phyloP scores from a whole-genome alignment of 208 protist species.

The Tritrichomonas musculus region DNA sequence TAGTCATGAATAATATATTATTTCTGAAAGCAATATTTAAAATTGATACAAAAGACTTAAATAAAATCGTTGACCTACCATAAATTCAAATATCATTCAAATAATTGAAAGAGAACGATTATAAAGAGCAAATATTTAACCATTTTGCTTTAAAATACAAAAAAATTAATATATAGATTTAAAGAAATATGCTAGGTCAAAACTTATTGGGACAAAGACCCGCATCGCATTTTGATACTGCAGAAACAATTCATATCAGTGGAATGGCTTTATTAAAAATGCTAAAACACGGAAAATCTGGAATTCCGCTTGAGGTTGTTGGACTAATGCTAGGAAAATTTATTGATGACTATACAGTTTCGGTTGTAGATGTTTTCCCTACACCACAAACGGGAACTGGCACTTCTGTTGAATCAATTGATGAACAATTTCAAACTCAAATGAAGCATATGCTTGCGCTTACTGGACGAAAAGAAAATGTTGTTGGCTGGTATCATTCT shows the following conservation, averaged over 20 bases:
- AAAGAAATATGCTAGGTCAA: too few relatives aligned
- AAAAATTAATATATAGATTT: too few relatives aligned
- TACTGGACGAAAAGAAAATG: conserved; percentile 89
- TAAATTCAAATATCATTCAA: too few relatives aligned
- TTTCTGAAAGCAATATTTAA: too few relatives aligned
- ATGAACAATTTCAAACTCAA: conserved; percentile 98
- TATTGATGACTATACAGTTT: conserved; percentile 99
- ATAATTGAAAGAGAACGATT: too few relatives aligned
- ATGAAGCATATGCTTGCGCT: conserved; percentile 99
- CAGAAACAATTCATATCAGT: conserved; percentile 97
- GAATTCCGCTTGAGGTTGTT: conserved; percentile 99
- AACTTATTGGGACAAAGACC: too few relatives aligned
- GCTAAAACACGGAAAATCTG: conserved; percentile 95
- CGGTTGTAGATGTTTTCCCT: conserved; percentile 93
- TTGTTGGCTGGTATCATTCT: conserved; percentile 99
- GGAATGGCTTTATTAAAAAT: conserved; percentile 98
- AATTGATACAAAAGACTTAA: too few relatives aligned
- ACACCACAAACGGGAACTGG: conserved; percentile 85
- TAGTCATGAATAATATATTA: too few relatives aligned
- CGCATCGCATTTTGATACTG: conserved; percentile 71
- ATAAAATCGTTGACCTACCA: too few relatives aligned
- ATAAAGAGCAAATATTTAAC: too few relatives aligned
- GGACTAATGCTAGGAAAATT: conserved; percentile 99
- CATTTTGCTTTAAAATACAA: too few relatives aligned
- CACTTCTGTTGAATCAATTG: conserved; percentile 63